Conservation (phyloP, 495 filamentous ascomycete genomes). For the Pyrenula aspistea region DNA sequence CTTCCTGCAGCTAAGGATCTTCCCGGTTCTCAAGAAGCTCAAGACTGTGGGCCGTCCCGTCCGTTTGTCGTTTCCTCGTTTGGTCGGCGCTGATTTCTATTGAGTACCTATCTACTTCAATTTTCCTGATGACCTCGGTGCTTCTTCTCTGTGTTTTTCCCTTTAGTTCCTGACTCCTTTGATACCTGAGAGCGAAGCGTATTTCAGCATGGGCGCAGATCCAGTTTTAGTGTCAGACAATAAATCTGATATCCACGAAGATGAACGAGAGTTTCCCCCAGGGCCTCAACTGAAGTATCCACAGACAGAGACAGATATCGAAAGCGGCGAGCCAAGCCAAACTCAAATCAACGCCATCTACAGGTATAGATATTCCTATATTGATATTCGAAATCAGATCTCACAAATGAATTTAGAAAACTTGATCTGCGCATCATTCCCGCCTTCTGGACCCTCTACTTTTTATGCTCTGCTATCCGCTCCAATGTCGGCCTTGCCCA, state of each 20-base stretch:
- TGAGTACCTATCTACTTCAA: too few species aligned
- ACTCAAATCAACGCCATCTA: conserved; percentile 30
- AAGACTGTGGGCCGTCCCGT: background rate
- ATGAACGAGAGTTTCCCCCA: background rate
- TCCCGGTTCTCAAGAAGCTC: background rate
- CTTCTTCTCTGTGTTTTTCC: background rate
- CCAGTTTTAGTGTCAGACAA: background rate
- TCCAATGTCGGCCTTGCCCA: conserved; percentile 85
- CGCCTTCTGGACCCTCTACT: conserved; percentile 89
- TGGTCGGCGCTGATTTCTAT: background rate
- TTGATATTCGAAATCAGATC: conserved; percentile 3
- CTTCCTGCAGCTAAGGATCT: background rate
- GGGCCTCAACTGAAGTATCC: background rate
- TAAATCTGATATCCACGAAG: background rate
- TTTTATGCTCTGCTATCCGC: conserved; percentile 80
- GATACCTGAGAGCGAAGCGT: background rate
- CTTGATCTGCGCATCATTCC: conserved; percentile 77
- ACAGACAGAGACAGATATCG: background rate
- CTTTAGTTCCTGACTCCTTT: background rate
- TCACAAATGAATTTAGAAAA: conserved; percentile 31
- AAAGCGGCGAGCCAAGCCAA: conserved; percentile 16
- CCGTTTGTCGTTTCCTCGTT: background rate
- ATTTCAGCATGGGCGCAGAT: background rate
- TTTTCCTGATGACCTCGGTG: background rate
- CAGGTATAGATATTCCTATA: conserved; percentile 16